Base-by-base conservation (phyloP, 2,329 filamentous ascomycete species). In the Apiospora pterosperma region DNA sequence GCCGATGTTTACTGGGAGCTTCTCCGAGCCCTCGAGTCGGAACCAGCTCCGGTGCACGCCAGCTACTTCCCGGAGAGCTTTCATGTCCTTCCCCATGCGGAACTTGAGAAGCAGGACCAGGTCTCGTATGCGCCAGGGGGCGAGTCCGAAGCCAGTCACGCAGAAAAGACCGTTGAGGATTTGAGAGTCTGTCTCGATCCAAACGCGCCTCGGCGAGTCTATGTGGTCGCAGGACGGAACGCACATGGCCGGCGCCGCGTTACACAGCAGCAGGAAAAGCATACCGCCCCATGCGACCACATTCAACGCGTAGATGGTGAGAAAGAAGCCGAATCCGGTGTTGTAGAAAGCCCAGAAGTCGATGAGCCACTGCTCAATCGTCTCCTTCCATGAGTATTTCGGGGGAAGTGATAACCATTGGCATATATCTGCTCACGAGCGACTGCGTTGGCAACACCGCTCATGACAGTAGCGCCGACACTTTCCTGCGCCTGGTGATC, bases 201-300 rank as follows among this genome's bases (percentile, higher is more conserved):
- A 97, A 66, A 67, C 23, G 48, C 65, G 63, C 31, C 65, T 42
- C 2, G 92, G 88, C 0, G 91, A 93, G 71, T 92, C 81, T 74
- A 92, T 89, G 69, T 91, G 82, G 73, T 92, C 84, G 79, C 92
- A 95, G 0, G 85, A 89, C 69, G 83, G 79, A 8, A 72, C 75
- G 80, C 92, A 93, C 91, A 93, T 93, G 66, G 87, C 87, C 7
- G 90, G 89, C 2, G 87, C 81, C 64, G 85, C 92, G 71, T 93
- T 92, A 80, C 89, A 91, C 31, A 97, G 86, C 2, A 97, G 82
- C 21, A 97, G 81, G 78, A 97, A 96, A 38, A 97, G 83, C 93
- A 97, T 97, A 65, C 91, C 92, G 62, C 93, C 93, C 93, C 93
- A 97, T 0, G 91, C 93, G 11, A 97, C 87, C 23, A 97, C 85